phyloP scores from a whole-genome alignment of 768 basidiomycete genomes.

The Infundibulicybe gibba region DNA sequence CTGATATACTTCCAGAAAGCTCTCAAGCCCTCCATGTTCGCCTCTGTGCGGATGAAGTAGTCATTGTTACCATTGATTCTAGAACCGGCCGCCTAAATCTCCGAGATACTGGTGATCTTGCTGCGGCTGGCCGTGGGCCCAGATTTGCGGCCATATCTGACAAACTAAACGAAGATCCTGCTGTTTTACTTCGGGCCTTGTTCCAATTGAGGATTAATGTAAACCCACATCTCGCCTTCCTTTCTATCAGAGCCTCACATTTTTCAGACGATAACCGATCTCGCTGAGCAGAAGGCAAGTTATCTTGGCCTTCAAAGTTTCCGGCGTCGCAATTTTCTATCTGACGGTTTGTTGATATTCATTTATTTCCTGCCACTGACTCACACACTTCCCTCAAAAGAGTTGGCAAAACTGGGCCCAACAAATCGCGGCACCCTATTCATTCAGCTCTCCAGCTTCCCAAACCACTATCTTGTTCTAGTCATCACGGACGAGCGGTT shows the following conservation, averaged over 20 bases:
- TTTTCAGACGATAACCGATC: slow-evolving; percentile 75
- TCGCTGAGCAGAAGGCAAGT: slow-evolving; percentile 81
- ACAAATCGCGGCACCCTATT: slow-evolving; percentile 61
- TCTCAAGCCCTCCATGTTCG: slow-evolving; percentile 60
- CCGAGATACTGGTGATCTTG: slow-evolving; percentile 78
- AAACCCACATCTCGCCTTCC: slow-evolving; percentile 24
- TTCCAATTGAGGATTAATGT: slow-evolving; percentile 62
- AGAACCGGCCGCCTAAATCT: slow-evolving; percentile 78
- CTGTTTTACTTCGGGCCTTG: slow-evolving; percentile 51
- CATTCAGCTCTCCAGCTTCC: slow-evolving; percentile 75
- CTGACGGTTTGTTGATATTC: slow-evolving; percentile 46
- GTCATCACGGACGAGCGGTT: slow-evolving; percentile 77
- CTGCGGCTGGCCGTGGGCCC: slow-evolving; percentile 68
- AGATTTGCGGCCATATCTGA: slow-evolving; percentile 57
- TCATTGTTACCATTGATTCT: slow-evolving; percentile 74
- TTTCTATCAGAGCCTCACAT: background rate
- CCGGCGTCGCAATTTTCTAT: slow-evolving; percentile 62
- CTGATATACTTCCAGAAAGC: slow-evolving; percentile 34
- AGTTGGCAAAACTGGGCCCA: slow-evolving; percentile 68
- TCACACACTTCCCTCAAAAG: slow-evolving; percentile 29
- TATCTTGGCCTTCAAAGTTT: slow-evolving; percentile 80
- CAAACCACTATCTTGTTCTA: slow-evolving; percentile 80
- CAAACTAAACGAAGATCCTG: slow-evolving; percentile 68
- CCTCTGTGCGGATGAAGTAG: slow-evolving; percentile 73
- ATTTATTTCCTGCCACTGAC: background rate